Conservation (phyloP, 495 filamentous ascomycete genomes). For the Xylaria palmicola region DNA sequence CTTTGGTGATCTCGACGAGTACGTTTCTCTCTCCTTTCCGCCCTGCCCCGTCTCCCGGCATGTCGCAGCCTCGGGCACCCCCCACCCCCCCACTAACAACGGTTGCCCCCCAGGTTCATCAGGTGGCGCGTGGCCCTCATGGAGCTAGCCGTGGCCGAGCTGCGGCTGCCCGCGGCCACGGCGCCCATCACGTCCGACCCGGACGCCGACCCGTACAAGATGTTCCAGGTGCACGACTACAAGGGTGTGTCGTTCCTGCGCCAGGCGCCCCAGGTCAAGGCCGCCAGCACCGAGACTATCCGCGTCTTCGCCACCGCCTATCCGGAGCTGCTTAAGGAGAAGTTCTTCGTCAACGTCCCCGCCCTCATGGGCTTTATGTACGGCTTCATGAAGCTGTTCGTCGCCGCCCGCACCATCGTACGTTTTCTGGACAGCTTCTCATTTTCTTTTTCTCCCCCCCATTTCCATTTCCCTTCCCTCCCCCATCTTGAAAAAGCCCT, state of each 20-base stretch:
- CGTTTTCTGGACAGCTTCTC: not conserved
- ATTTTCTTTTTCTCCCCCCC: not conserved
- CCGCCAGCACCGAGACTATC: slow-evolving; percentile 75
- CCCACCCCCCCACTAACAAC: slow-evolving; percentile 14
- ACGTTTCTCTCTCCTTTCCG: slow-evolving; percentile 28
- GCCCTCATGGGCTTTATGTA: slow-evolving; percentile 87
- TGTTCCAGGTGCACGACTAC: slow-evolving; percentile 91
- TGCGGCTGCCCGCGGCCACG: slow-evolving; percentile 64
- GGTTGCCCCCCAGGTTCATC: slow-evolving; percentile 66
- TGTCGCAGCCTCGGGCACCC: no score
- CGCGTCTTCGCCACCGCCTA: slow-evolving; percentile 74
- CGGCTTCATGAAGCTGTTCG: slow-evolving; percentile 71
- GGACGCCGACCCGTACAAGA: slow-evolving; percentile 82
- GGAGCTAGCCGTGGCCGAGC: slow-evolving; percentile 72
- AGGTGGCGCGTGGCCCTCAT: slow-evolving; percentile 84
- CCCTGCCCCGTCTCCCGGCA: no score
- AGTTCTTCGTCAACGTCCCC: slow-evolving; percentile 92
- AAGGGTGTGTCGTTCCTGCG: slow-evolving; percentile 77
- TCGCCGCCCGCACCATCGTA: slow-evolving; percentile 68
- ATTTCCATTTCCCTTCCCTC: not conserved
- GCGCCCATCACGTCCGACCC: slow-evolving; percentile 69
- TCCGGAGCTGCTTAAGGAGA: slow-evolving; percentile 82
- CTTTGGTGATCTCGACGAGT: slow-evolving; percentile 78
- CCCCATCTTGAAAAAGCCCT: not conserved
- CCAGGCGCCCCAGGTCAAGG: slow-evolving; percentile 64